Evolutionary conservation across 1,284 basidiomycete genomes (phyloP), one percentile per base, ranked within the genome.

Genomic region (Cystobasidiaceae sp.): DNA sequence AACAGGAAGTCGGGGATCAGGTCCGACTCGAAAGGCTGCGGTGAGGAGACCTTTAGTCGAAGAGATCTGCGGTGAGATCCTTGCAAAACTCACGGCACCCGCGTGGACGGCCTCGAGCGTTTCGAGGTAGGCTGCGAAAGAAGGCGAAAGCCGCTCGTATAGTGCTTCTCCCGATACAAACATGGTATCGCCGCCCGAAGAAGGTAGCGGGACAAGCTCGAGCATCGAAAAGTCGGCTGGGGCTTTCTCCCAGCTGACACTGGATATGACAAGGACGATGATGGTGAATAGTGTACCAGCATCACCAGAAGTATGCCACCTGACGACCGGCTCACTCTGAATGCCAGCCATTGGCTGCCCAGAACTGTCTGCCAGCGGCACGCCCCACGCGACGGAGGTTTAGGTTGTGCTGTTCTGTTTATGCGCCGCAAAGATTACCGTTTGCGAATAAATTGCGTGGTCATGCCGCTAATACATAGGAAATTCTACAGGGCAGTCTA

Each of bases 101-200:
- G 79, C 77, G 71, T 86, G 85, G 2, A 82, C 77, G 0, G 85
- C 85, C 3, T 82, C 83, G 23, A 86, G 76, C 2, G 81, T 82
- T 71, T 86, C 84, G 66, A 86, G 77, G 74, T 85, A 83, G 44
- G 77, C 78, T 51, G 79, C 77, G 71, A 83, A 81, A 0, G 81
- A 79, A 0, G 83, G 83, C 2, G 83, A 84, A 43, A 86, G 80
- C 7, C 82, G 77, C 72, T 85, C 84, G 74, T 85, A 86, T 2
- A 82, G 83, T 72, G 85, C 83, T 72, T 86, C 85, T n/a, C 39
- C 44, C 19, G 58, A 62, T n/a, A 64, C 54, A 43, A 66, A 68
- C 67, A 82, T 70, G 19, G 82, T 83, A 71, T 83, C 81, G 21
- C 81, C 81, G 23, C 81, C 82, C 32, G 30, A 55, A 11, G 74